Evolutionary conservation across 805 yeast genomes (phyloP), one percentile per base, ranked within the genome.

Genomic region (Metschnikowia dekortorum): DNA sequence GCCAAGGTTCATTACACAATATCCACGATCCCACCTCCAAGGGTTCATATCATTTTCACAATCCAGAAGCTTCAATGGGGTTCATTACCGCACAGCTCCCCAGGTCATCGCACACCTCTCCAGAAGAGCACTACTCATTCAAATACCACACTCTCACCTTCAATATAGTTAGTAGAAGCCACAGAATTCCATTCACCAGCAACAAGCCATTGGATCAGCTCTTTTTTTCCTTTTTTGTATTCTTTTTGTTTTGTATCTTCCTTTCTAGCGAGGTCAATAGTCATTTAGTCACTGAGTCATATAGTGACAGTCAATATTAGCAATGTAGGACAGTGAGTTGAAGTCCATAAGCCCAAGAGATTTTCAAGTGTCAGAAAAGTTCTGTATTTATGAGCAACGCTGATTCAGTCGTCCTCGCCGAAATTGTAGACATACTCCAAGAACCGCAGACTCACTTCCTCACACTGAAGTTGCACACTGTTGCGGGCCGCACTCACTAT

Each of bases 1-100:
- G 6, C 45, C 31, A 42, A 42, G 45, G 45, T 41, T 41, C 30
- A 18, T 41, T 42, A 42, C 38, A 14, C 33, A 31, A 33, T 33
- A 31, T 30, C 16, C 9, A 32, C 36, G 32, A 41, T 43, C 38
- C 39, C 46, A 34, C 38, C 22, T 43, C 39, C 34, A 43, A 43
- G 39, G 46, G 46, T 34, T 43, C 33, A 43, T 34, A 28, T 28
- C n/a, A 14, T 31, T n/a, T 18, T 34, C 39, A 33, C 16, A 34
- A 22, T 32, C 30, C 31, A 32, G 7, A 32, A 32, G 36, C 30
- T 13, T n/a, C 11, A 16, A 38, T 31, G 29, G 44, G 31, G 45
- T 13, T 41, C 36, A 31, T 39, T 39, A 39, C 43, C 33, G 33
- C 43, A 22, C 22, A 35, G 38, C 11, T 4, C 13, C 38, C 38